These are phyloP conservation scores for Rhizophlyctis rosea DNA, from an alignment of 192 early-diverging fungal genomes.

Conservation along the genomic window DNA sequence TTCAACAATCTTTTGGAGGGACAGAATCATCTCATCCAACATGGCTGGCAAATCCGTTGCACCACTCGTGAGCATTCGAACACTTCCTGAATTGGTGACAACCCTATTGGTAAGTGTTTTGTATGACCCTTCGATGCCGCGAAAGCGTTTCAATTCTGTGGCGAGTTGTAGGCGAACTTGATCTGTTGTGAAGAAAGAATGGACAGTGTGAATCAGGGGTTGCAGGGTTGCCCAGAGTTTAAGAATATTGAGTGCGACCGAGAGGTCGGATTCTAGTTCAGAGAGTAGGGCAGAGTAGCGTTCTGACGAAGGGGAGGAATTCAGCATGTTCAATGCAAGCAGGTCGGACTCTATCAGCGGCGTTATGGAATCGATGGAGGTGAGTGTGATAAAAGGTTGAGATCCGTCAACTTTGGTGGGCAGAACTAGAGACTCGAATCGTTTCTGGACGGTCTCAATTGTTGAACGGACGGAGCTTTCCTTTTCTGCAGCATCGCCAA, in stretches of 20 bases:
- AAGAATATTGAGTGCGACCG: neutral
- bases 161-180: constrained; percentile 19
- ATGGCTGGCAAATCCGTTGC: constrained; percentile 2
- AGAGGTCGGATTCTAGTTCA: constrained; percentile 6
- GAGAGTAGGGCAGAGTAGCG: constrained; percentile 1
- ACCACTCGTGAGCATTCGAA: neutral
- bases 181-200: constrained; percentile 16
- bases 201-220: constrained; percentile 20
- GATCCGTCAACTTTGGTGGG: neutral
- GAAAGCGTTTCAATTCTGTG: constrained; percentile 8
- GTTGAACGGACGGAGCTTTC: neutral
- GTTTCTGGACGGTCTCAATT: neutral
- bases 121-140: constrained; percentile 14
- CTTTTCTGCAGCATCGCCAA: constrained; percentile 9
- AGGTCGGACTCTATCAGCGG: constrained; percentile 16
- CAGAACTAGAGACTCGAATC: constrained; percentile 3
- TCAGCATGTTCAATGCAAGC: constrained; percentile 4
- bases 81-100: too few relatives aligned
- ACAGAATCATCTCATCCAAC: constrained; percentile 12
- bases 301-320: neutral
- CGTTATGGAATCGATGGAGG: neutral
- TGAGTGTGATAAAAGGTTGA: neutral
- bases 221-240: constrained; percentile 22
- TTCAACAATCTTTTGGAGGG: constrained; percentile 13
- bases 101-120: constrained; percentile 4